These are phyloP conservation scores for Penicillium arizonense DNA, from an alignment of 495 filamentous ascomycete species.

Conservation along the genomic window DNA sequence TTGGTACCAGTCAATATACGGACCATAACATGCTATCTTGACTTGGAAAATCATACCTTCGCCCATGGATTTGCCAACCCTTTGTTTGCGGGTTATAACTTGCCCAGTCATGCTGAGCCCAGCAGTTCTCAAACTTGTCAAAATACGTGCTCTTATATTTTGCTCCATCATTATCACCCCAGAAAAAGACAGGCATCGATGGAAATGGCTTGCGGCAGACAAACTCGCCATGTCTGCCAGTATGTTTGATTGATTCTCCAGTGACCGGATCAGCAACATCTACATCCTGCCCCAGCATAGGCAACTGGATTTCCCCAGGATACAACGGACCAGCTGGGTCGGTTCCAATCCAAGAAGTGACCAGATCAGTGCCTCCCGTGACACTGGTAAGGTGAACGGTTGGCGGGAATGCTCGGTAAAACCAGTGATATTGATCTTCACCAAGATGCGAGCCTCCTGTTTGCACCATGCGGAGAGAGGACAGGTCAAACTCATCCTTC, in stretches of 20 bases:
- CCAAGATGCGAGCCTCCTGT: constrained; percentile 66
- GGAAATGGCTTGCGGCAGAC: constrained; percentile 65
- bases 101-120: constrained; percentile 68
- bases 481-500: constrained; percentile 57
- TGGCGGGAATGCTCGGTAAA: constrained; percentile 70
- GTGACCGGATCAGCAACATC: constrained; percentile 60
- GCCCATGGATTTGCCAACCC: constrained; percentile 71
- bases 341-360: constrained; percentile 64
- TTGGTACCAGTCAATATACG: constrained; percentile 28
- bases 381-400: constrained; percentile 65
- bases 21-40: constrained; percentile 29
- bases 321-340: constrained; percentile 64
- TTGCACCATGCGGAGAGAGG: constrained; percentile 52
- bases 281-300: constrained; percentile 58
- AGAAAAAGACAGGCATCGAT: constrained; percentile 69
- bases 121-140: constrained; percentile 37
- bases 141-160: constrained; percentile 68
- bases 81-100: constrained; percentile 59
- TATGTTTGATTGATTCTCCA: constrained; percentile 45
- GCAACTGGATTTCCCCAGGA: constrained; percentile 63
- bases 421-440: constrained; percentile 70
- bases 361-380: constrained; percentile 71
- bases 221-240: constrained; percentile 54
- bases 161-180: constrained; percentile 53
- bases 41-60: constrained; percentile 38